Base-by-base conservation (phyloP, 148 eudicot genomes). In the Persicaria tinctoria region DNA sequence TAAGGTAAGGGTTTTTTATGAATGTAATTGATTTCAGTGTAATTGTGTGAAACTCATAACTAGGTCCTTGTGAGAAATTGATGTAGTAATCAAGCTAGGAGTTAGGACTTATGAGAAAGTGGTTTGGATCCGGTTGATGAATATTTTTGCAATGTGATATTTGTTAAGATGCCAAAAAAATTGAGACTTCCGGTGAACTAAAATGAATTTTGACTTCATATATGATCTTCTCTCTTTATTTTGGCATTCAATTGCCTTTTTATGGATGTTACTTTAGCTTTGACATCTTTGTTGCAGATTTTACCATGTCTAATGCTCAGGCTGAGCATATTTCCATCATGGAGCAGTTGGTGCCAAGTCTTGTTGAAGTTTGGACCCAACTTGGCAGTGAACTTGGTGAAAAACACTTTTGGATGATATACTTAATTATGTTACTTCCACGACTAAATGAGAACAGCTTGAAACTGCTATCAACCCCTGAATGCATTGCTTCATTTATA, bases 381-480 rank as follows among this genome's bases (percentile, higher is more conserved):
- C 79, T 80, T 56, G 66, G 78, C 72, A 78, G 51, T 71, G 75
- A 71, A 57, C 57, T 83, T 74, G 85, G 82, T 71, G 85, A 82
- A 64, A 78, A 78, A 55, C 78, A 80, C 11, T 91, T 91, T 79
- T 91, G 97, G 97, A 86, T 85, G 85, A 89, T 89, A 78, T 91
- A 89, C 79, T 91, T 87, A 70, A 80, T 87, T 63, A 55, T 91
- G 79, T 79, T 91, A 84, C 85, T 86, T 69, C 93, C 97, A 77
- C 80, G 89, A 79, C 82, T 89, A 82, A 78, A 85, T 80, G 86
- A 82, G 70, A 77, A 81, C 46, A 87, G 84, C 14, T 32, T 66
- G 12, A 77, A 85, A 82, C 84, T 85, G 64, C 87, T 91, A n/a
- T 87, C 91, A 45, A 84, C 91, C 74, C 89, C 91, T 53, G 79